These are phyloP conservation scores for Orychophragmus violaceus DNA, from an alignment of 345 rosid genomes.

Conservation along the genomic window DNA sequence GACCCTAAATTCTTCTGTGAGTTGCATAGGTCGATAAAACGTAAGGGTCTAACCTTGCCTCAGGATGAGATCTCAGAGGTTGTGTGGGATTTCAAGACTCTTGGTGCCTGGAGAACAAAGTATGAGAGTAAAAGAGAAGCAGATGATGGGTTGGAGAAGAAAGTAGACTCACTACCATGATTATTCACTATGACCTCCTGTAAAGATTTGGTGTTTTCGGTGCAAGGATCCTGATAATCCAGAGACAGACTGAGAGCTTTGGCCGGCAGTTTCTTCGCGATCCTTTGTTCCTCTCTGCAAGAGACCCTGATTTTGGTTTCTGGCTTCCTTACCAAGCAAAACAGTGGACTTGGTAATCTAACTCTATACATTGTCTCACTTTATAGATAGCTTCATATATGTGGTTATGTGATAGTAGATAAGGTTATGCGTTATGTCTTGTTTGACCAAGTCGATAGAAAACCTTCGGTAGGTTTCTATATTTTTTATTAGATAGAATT, in stretches of 20 bases:
- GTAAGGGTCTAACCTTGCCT: constrained; percentile 56
- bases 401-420: too few relatives aligned
- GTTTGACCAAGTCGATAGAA: background rate
- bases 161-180: constrained; percentile 17
- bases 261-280: background rate
- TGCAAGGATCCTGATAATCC: constrained; percentile 7
- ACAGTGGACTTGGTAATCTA: constrained; percentile 11
- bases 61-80: constrained; percentile 82
- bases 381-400: background rate
- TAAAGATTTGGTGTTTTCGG: background rate
- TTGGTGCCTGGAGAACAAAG: constrained; percentile 58
- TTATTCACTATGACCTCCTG: background rate
- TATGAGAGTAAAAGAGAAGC: constrained; percentile 30
- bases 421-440: background rate
- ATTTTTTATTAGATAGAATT: background rate
- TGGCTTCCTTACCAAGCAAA: background rate
- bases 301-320: background rate
- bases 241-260: background rate
- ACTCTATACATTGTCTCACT: background rate
- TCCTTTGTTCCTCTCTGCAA: background rate
- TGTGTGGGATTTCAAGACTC: constrained; percentile 86
- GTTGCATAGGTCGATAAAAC: constrained; percentile 60
- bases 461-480: background rate
- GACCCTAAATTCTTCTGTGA: constrained; percentile 81
- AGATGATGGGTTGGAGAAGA: constrained; percentile 26